Base-by-base conservation (phyloP, 2,329 filamentous ascomycete species). In the Paraphaeosphaeria sporulosa region DNA sequence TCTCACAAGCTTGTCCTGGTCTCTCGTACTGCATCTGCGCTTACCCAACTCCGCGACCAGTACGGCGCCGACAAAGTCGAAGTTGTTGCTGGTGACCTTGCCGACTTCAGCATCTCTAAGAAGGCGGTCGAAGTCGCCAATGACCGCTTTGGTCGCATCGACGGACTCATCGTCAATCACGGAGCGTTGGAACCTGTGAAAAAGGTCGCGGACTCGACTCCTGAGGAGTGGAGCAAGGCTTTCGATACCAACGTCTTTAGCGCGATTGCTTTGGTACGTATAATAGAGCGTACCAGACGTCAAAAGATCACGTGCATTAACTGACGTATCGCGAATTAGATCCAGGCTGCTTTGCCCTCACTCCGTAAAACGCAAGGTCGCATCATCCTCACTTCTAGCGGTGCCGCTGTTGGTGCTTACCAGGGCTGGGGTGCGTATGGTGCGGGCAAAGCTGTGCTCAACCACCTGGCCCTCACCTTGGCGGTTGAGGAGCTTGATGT, bases 221-320 rank as follows among this genome's bases (percentile, higher is more conserved):
- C 88, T 0, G 87, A 90, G 40, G 89, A 91, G 62, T 97, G 94
- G 92, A 89, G 88, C 71, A 78, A 81, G 1, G 82, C 86, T 9
- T 97, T 93, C 77, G 89, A 96, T 68, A 83, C 93, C 63, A 98
- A 98, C 75, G 88, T 98, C 68, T 93, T 97, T 75, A 94, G 92
- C 66, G 88, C 88, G 30, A 81, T 97, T 47, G 89, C 88, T 36
- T 82, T 97, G 77, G 92, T 96, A 81, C 71, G 86, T 60, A 25
- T 42, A 4, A 7, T 9, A 13, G 19, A 1, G 42, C n/a, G 19
- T 30, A 8, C 27, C 27, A 8, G 9, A 19, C 9, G 10, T 9
- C 19, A 9, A 10, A 44, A 21, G 10, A 23, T 23, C 19, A 44
- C 42, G 19, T 44, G n/a, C 42, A 19, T 23, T 46, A 17, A 25